Percentiles rank a stretch among this genome's conserved stretches.
Conservation (phyloP, 2,329 filamentous ascomycete genomes). For the Pyrenochaeta sp. region DNA sequence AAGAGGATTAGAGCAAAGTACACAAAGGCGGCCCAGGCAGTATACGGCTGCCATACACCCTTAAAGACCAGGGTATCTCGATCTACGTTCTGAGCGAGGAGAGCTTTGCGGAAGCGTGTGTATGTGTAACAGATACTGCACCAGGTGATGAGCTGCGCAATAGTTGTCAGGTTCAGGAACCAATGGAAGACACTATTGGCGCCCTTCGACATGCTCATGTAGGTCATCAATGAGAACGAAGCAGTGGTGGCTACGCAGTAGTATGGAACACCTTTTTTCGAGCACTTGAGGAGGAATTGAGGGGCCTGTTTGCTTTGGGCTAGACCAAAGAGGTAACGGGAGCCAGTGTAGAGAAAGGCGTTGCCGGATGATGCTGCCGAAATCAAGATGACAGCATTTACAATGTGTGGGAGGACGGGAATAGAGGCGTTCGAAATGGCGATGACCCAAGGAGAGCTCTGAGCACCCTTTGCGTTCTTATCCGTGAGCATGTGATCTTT, state of each 20-base stretch:
- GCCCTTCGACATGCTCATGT: constrained; percentile 57
- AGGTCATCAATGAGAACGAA: constrained; percentile 56
- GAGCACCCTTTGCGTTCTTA: constrained; percentile 47
- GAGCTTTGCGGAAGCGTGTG: constrained; percentile 61
- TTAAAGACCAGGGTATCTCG: constrained; percentile 61
- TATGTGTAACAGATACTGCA: constrained; percentile 63
- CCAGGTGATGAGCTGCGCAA: constrained; percentile 63
- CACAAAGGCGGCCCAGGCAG: constrained; percentile 66
- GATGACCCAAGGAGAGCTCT: constrained; percentile 61
- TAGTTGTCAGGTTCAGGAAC: constrained; percentile 74
- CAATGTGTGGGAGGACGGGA: constrained; percentile 70
- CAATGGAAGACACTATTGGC: constrained; percentile 65
- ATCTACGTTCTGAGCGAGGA: constrained; percentile 61
- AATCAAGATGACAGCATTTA: constrained; percentile 79
- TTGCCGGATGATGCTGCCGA: constrained; percentile 75
- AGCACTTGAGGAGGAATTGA: constrained; percentile 58
- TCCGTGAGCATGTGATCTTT: constrained; percentile 60
- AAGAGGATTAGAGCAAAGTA: constrained; percentile 64
- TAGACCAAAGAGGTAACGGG: constrained; percentile 59
- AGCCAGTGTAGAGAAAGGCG: constrained; percentile 66
- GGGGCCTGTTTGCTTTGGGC: constrained; percentile 62
- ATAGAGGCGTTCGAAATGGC: constrained; percentile 73
- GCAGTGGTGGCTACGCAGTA: constrained; percentile 48
- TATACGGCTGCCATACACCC: constrained; percentile 57
- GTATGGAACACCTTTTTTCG: constrained; percentile 53